Conservation (phyloP, 768 basidiomycete species). For the Neoboletus brunneissimus region DNA sequence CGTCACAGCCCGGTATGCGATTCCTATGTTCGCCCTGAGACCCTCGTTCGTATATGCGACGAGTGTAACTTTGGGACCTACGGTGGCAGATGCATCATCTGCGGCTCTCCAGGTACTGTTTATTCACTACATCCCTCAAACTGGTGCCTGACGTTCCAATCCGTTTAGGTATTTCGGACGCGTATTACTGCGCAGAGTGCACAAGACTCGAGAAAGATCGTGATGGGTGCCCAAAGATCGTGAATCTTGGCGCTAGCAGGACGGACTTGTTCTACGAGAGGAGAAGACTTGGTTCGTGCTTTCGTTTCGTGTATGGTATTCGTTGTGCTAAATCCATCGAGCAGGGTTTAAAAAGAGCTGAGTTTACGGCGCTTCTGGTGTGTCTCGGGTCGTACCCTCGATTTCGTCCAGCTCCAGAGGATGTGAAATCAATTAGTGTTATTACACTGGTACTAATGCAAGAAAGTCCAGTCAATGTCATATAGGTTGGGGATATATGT, state of each 20-base stretch:
- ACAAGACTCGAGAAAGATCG: slow-evolving; percentile 96
- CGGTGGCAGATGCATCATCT: slow-evolving; percentile 97
- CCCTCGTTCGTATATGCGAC: slow-evolving; percentile 96
- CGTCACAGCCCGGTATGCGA: slow-evolving; percentile 87
- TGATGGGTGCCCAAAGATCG: slow-evolving; percentile 98
- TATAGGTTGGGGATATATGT: slow-evolving; percentile 1
- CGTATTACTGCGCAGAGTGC: slow-evolving; percentile 98
- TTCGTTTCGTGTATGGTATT: not conserved
- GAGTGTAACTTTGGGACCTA: slow-evolving; percentile 99
- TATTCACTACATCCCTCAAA: not conserved
- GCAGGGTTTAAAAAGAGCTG: slow-evolving; percentile 36
- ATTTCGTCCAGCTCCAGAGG: not conserved
- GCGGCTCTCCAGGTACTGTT: slow-evolving; percentile 83
- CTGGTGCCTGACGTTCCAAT: not conserved
- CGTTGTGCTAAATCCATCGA: not conserved
- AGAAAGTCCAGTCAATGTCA: not conserved
- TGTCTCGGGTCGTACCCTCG: not conserved
- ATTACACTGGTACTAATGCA: slow-evolving; percentile 6
- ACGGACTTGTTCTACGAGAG: slow-evolving; percentile 93
- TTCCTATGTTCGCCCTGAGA: slow-evolving; percentile 98
- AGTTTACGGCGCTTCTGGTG: not conserved
- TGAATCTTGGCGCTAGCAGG: slow-evolving; percentile 91
- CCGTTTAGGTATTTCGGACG: slow-evolving; percentile 87
- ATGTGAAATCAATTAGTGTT: not conserved
- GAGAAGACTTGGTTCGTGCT: slow-evolving; percentile 66